Base-by-base conservation (phyloP, 345 rosid genomes). In the Isatis tinctoria region DNA sequence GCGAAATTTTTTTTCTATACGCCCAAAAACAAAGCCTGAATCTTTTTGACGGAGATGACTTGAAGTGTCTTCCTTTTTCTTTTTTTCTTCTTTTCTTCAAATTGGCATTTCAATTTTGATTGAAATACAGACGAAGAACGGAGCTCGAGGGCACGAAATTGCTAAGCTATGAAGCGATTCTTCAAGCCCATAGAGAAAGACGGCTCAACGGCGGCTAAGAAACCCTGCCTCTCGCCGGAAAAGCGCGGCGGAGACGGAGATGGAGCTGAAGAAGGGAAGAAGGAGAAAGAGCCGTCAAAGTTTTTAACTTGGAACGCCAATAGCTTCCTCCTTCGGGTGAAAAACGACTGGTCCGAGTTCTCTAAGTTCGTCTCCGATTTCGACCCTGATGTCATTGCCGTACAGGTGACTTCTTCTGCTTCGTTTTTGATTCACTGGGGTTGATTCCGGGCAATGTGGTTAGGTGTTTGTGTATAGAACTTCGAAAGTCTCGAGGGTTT, bases 251-350 rank as follows among this genome's bases (percentile, higher is more conserved):
- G 65, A 37, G 78, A 67, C 33, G n/a, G 24, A 70, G 52, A 40
- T 36, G 56, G 58, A 17, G 56, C 8, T 17, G 72, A 33, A 48
- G 72, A 64, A 63, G 72, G 49, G 33, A 78, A 63, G 60, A 69
- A 40, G 26, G 84, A 48, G 73, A 85, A 69, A 37, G 92, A 90
- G 74, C 97, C 97, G 4, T 65, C 83, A 45, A 95, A 87, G 88
- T 92, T 95, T 72, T 1, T 95, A 18, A 88, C 97, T 0, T 92
- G 99, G 99, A 95, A 95, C 63, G 98, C 98, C 8, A 92, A 95
- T 61, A 92, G 99, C 82, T 85, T 95, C 20, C 93, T 95, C 74
- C 92, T 90, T 76, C 97, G 98, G 2, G 99, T 79, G 74, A 95
- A 92, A 80, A 90, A 81, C 82, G 80, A 95, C 83, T 90, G 97